These are phyloP conservation scores for Reticulascus tulasneorum DNA, from an alignment of 2,329 filamentous ascomycete genomes.

Conservation along the genomic window DNA sequence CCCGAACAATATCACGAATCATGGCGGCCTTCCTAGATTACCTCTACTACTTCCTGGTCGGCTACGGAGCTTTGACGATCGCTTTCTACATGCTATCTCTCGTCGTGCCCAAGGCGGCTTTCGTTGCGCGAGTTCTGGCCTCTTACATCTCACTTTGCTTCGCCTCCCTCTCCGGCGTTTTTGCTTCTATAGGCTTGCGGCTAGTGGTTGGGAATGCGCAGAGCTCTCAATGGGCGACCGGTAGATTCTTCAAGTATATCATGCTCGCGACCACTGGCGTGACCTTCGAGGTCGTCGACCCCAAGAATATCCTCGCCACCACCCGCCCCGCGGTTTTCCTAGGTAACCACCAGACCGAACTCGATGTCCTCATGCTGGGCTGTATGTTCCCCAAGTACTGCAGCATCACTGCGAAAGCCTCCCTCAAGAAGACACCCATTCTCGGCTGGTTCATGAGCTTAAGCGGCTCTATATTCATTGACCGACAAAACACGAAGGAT, in stretches of 20 bases:
- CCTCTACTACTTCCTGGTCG: constrained; percentile 43
- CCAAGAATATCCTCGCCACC: constrained; percentile 56
- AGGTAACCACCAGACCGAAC: constrained; percentile 92
- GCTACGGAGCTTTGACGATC: constrained; percentile 47
- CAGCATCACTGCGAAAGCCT: constrained; percentile 87
- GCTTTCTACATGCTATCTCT: constrained; percentile 61
- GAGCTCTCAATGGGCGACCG: constrained; percentile 82
- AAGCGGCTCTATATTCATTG: constrained; percentile 90
- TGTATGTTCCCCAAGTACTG: constrained; percentile 86
- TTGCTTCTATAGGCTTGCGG: constrained; percentile 69
- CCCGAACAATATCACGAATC: constrained; percentile 9
- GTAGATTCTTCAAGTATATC: constrained; percentile 71
- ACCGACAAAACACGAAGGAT: constrained; percentile 78
- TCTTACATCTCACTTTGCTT: constrained; percentile 59
- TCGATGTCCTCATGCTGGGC: constrained; percentile 90
- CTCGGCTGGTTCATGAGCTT: constrained; percentile 93
- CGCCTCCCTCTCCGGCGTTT: constrained; percentile 68
- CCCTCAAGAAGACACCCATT: constrained; percentile 65
- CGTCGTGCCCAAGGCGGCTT: constrained; percentile 56
- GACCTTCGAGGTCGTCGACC: constrained; percentile 69
- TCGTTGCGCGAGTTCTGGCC: constrained; percentile 65
- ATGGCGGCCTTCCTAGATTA: constrained; percentile 34
- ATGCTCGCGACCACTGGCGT: constrained; percentile 76
- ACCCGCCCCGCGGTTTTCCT: constrained; percentile 83
- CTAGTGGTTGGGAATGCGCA: constrained; percentile 68